Evolutionary conservation across 257 asterid genomes (phyloP), one percentile per base, ranked within the genome.

Genomic region (Solanum bukasovii): DNA sequence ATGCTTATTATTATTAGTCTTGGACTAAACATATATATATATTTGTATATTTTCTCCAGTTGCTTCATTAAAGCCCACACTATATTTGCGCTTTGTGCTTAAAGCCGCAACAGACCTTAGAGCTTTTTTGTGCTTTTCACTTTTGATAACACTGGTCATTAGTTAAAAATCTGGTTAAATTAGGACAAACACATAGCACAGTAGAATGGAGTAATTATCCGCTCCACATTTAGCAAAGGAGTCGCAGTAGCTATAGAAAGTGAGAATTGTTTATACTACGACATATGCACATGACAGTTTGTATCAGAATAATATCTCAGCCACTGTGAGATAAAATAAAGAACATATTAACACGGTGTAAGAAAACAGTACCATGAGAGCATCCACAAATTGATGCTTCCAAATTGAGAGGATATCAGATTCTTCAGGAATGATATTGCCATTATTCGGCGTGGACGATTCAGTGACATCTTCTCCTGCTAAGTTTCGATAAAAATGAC

Each of bases 301-400:
- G 59, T 13, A 25, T 6, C 84, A 78, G 35, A 40, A 25, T 40
- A 78, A 25, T 25, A 78, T 78, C n/a, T 78, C 61, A 25, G 13
- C 7, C 37, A 7, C 20, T 78, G 61, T 7, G 23, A 78, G 23
- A 78, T 78, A 4, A 78, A 42, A 40, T 7, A 42, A 78, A 7
- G 25, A 79, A 79, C 13, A 38, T 73, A 73, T 89, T 68, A 16
- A 3, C 27, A 89, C 37, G 84, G 40, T 75, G 27, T 42, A 78
- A 88, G 44, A 61, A 65, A 61, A 75, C 23, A 71, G 73, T 95
- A 96, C 99, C 97, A 2, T 88, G 87, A 91, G 83, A 33, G 96
- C 98, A 84, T 93, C 95, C 83, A 90, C 38, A 85, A 95, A 95
- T 91, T 95, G 99, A 91, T 92, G 94, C 93, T 91, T 95, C 99